Conservation (phyloP, 345 rosid species). For the Boechera stricta region DNA sequence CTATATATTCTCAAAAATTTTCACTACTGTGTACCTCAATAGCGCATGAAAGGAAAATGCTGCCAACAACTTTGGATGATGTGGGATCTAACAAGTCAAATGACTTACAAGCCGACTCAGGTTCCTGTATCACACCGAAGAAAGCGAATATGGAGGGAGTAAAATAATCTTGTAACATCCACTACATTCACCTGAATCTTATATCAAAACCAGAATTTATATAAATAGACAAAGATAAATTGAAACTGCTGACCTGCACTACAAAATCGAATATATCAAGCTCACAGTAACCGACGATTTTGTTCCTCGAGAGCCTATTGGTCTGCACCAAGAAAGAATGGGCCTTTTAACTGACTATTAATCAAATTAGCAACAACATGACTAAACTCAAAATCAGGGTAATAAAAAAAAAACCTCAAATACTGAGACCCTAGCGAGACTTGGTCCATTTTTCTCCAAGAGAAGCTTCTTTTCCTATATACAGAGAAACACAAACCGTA, state of each 20-base stretch:
- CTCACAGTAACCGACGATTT: constrained; percentile 81
- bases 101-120: constrained; percentile 49
- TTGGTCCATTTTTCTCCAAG: constrained; percentile 84
- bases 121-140: constrained; percentile 54
- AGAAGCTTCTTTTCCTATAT: constrained; percentile 90
- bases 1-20: constrained; percentile 5
- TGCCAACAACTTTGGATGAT: constrained; percentile 69
- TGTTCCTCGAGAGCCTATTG: constrained; percentile 73
- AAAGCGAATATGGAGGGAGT: neutral
- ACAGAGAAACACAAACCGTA: constrained; percentile 17
- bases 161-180: neutral
- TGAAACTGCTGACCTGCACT: constrained; percentile 51
- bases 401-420: constrained; percentile 62
- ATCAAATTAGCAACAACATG: neutral
- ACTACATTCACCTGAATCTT: neutral
- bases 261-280: constrained; percentile 77
- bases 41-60: constrained; percentile 70
- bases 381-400: neutral
- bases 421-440: constrained; percentile 79
- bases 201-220: neutral
- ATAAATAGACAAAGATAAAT: neutral
- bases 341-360: neutral
- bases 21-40: constrained; percentile 65
- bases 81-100: constrained; percentile 77
- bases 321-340: constrained; percentile 61